phyloP scores from a whole-genome alignment of 129 eudicot species.

The Scalesia atractyloides region DNA sequence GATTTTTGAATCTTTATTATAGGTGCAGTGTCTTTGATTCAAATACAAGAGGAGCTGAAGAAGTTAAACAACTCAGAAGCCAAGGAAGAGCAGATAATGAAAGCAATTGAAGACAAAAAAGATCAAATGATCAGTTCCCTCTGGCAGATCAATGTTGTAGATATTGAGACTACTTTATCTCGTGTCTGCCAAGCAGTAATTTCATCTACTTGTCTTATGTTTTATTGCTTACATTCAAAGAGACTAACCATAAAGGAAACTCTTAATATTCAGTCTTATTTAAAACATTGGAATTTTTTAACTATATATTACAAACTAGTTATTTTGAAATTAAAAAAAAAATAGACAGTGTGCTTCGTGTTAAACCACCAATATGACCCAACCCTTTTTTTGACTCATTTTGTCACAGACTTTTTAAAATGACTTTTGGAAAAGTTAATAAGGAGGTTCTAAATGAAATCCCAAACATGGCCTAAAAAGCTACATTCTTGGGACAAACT shows the following conservation, averaged over 20 bases:
- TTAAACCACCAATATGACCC: too few species aligned
- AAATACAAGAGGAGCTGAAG: constrained; percentile 72
- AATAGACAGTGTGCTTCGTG: not conserved
- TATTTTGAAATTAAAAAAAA: not conserved
- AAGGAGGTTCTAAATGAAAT: too few species aligned
- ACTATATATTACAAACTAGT: not conserved
- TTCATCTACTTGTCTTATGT: constrained; percentile 18
- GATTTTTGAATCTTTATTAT: constrained; percentile 23
- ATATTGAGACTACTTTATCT: constrained; percentile 74
- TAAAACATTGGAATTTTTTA: not conserved
- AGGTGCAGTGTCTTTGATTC: constrained; percentile 81
- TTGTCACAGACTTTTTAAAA: too few species aligned
- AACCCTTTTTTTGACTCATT: not conserved
- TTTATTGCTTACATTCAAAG: not conserved
- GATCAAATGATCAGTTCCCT: constrained; percentile 77
- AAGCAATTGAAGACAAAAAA: constrained; percentile 70
- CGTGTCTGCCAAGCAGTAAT: constrained; percentile 91
- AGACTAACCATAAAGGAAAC: not conserved
- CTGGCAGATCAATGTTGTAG: constrained; percentile 92
- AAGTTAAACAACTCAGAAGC: constrained; percentile 57
- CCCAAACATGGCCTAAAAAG: too few species aligned
- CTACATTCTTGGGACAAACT: too few species aligned
- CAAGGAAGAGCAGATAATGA: constrained; percentile 59
- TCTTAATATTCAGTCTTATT: not conserved
- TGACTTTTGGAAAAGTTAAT: too few species aligned